These are phyloP conservation scores for Yamadazyma philogaea DNA, from an alignment of 805 yeast genomes.

Conservation along the genomic window DNA sequence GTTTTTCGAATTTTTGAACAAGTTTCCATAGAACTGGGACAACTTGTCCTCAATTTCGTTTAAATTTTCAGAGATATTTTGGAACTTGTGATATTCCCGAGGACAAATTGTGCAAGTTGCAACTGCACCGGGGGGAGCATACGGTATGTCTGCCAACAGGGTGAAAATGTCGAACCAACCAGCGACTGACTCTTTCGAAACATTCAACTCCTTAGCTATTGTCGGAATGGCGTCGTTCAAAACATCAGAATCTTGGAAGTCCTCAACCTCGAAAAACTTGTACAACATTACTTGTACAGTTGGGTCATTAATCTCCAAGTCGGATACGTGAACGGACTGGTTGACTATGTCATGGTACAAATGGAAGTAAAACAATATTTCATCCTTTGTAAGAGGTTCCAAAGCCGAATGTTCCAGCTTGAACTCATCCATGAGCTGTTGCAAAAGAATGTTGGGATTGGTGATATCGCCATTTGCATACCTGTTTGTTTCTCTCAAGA, in stretches of 20 bases:
- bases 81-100: conserved; percentile 20
- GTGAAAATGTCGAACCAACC: conserved; percentile 33
- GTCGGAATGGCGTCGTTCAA: conserved; percentile 2
- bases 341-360: conserved; percentile 30
- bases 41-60: conserved; percentile 12
- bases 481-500: conserved; percentile 23
- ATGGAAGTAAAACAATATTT: conserved; percentile 25
- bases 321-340: conserved; percentile 23
- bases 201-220: conserved; percentile 14
- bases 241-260: conserved; percentile 16
- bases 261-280: conserved; percentile 2
- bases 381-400: conserved; percentile 22
- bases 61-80: conserved; percentile 10
- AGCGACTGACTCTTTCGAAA: conserved; percentile 16
- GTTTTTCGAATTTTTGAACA: conserved; percentile 7
- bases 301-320: conserved; percentile 24
- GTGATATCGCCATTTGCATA: conserved; percentile 11
- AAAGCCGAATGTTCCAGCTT: conserved; percentile 18
- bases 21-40: conserved; percentile 10
- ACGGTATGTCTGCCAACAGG: conserved; percentile 24
- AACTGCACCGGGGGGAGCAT: conserved; percentile 17
- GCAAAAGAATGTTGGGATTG: conserved; percentile 21
- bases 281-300: conserved; percentile 24
- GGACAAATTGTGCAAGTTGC: conserved; percentile 29
- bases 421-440: conserved; percentile 22